Conservation (phyloP, 805 yeast genomes). For the Schwanniomyces sp. region DNA sequence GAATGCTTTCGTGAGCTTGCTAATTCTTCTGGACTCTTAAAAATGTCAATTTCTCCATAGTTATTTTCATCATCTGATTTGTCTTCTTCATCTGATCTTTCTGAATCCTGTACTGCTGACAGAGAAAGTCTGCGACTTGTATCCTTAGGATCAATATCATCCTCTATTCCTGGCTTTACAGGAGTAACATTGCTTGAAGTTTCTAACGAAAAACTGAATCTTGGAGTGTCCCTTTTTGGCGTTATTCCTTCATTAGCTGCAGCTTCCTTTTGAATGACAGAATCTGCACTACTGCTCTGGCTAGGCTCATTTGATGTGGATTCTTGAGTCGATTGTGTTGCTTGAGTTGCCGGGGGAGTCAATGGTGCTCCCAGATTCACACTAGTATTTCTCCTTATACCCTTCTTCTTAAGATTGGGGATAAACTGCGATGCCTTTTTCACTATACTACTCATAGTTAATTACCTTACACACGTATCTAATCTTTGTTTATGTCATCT, state of each 20-base stretch:
- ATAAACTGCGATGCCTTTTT: conserved; percentile 59
- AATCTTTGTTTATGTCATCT: conserved; percentile 2
- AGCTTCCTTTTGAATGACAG: not conserved
- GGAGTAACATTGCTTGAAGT: not conserved
- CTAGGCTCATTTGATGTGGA: not conserved
- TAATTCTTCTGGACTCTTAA: conserved; percentile 23
- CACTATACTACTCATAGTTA: conserved; percentile 46
- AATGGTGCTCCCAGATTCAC: not conserved
- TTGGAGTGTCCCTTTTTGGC: not conserved
- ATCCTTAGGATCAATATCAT: conserved; percentile 29
- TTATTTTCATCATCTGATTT: conserved; percentile 17
- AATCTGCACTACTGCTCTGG: not conserved
- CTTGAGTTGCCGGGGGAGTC: conserved; percentile 6
- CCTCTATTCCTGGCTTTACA: conserved; percentile 7
- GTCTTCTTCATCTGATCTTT: conserved; percentile 7
- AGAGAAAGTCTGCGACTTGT: conserved; percentile 5
- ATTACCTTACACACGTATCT: not conserved
- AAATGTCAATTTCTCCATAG: conserved; percentile 23
- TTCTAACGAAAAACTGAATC: conserved; percentile 5
- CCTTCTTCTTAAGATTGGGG: conserved; percentile 49
- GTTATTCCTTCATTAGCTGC: not conserved
- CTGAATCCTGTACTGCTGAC: conserved; percentile 1
- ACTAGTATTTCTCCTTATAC: conserved; percentile 11
- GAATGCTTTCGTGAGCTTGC: conserved; percentile 22
- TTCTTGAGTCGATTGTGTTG: not conserved